Conservation (phyloP, 2,329 filamentous ascomycete species). For the Hortaea werneckii region DNA sequence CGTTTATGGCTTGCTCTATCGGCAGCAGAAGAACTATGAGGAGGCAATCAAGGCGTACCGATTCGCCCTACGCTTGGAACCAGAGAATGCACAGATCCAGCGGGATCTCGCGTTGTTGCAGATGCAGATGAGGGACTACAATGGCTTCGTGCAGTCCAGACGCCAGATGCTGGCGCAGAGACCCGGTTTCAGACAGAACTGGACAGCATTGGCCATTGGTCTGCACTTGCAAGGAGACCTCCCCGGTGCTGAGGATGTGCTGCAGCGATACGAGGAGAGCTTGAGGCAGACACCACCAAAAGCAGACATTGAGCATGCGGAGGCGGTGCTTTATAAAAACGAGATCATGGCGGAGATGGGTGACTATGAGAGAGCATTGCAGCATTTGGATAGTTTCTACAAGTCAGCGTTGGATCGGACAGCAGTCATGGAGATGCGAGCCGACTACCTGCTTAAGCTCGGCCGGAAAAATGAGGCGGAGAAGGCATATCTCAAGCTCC, state of each 20-base stretch:
- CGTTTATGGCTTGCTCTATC: slow-evolving; percentile 90
- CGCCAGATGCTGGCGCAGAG: slow-evolving; percentile 77
- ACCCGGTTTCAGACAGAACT: slow-evolving; percentile 77
- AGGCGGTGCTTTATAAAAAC: slow-evolving; percentile 93
- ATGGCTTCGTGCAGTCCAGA: slow-evolving; percentile 84
- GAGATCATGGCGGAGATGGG: slow-evolving; percentile 83
- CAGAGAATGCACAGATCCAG: slow-evolving; percentile 89
- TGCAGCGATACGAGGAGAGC: slow-evolving; percentile 88
- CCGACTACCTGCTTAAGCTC: slow-evolving; percentile 72
- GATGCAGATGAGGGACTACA: slow-evolving; percentile 91
- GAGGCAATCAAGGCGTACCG: slow-evolving; percentile 99
- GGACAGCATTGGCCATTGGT: slow-evolving; percentile 93
- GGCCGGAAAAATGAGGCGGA: slow-evolving; percentile 69
- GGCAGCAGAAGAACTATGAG: slow-evolving; percentile 93
- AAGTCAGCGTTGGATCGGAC: slow-evolving; percentile 75
- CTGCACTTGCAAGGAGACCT: slow-evolving; percentile 84
- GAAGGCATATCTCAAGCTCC: slow-evolving; percentile 66
- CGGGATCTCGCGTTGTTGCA: slow-evolving; percentile 87
- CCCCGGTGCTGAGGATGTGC: slow-evolving; percentile 75
- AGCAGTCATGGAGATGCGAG: slow-evolving; percentile 74
- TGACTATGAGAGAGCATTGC: slow-evolving; percentile 69
- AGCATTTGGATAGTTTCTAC: slow-evolving; percentile 69
- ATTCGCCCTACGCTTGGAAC: slow-evolving; percentile 83
- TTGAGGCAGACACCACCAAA: slow-evolving; percentile 69
- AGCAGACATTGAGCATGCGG: slow-evolving; percentile 81